These are phyloP conservation scores for Cantharellus anzutake DNA, from an alignment of 768 basidiomycete species.

Conservation along the genomic window DNA sequence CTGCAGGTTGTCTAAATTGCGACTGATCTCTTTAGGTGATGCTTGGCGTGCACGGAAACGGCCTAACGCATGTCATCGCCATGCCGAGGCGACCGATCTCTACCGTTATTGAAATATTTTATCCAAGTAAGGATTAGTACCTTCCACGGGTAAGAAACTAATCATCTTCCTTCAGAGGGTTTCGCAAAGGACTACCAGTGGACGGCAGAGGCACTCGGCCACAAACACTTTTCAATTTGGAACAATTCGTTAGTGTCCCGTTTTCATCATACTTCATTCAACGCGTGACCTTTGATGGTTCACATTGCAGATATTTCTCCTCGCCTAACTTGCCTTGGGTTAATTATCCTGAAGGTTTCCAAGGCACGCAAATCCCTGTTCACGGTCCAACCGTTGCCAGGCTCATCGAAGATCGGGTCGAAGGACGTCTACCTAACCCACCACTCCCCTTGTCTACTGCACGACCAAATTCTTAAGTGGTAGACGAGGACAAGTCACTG, in stretches of 20 bases:
- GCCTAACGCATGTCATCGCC: constrained; percentile 67
- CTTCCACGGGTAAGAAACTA: neutral
- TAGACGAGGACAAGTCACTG: too few species aligned
- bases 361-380: constrained; percentile 57
- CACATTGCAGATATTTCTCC: constrained; percentile 19
- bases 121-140: constrained; percentile 20
- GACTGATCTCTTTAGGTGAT: constrained; percentile 28
- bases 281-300: neutral
- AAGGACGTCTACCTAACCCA: constrained; percentile 11
- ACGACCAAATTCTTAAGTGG: too few species aligned
- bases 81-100: constrained; percentile 61
- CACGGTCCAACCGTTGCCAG: constrained; percentile 42
- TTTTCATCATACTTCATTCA: neutral
- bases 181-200: constrained; percentile 81
- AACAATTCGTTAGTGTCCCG: constrained; percentile 5
- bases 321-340: constrained; percentile 33
- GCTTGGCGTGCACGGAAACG: constrained; percentile 62
- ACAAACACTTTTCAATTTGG: constrained; percentile 63
- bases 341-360: constrained; percentile 71
- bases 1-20: neutral
- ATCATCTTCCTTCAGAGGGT: constrained; percentile 20
- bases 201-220: constrained; percentile 54
- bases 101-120: constrained; percentile 75
- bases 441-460: neutral
- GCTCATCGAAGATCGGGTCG: constrained; percentile 52